Base-by-base conservation (phyloP, 1,284 basidiomycete genomes). In the Microbotryum saponariae region DNA sequence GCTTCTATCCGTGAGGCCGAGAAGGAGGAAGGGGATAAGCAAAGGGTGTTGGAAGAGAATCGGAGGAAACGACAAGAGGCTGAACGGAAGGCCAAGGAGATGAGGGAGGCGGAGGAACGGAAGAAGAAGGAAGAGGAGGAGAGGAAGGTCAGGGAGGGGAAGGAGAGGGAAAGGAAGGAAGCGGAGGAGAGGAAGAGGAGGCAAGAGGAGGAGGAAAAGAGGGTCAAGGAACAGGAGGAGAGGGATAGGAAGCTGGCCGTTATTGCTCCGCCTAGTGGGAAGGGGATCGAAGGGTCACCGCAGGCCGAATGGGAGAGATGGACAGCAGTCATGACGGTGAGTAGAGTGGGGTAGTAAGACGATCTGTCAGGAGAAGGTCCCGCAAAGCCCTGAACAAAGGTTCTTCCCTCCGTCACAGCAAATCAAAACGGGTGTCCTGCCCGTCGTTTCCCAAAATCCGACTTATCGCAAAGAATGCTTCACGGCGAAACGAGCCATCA, bases 401-500 rank as follows among this genome's bases (percentile, higher is more conserved):
- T 45, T 62, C n/a, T 49, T 59, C 27, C 55, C 55, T 49, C 33
- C 44, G 46, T 20, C 8, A 27, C 64, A 88, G 82, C 77, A 79
- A 63, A 79, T 94, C 67, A 97, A 97, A 78, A 73, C 74, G 1
- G 81, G 85, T 10, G 80, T 87, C n/a, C 85, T 96, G 75, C 83
- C 82, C 50, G 73, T 75, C 10, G 84, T 93, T 58, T 92, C 94
- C 73, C 78, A 74, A 4, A 79, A 87, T 73, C 78, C 81, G 58
- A 77, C 77, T 9, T 73, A 75, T 63, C 75, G 76, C 33, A 78
- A 77, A 65, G 74, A 73, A n/a, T 77, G 80, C 70, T 79, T 77
- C 63, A 73, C 74, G 53, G 81, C 83, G 44, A 88, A 94, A 63
- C 83, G 93, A 54, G 82, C 87, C 71, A 92, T 98, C 60, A 91